phyloP scores from a whole-genome alignment of 2,329 filamentous ascomycete species.

The Tolypocladium inflatum region DNA sequence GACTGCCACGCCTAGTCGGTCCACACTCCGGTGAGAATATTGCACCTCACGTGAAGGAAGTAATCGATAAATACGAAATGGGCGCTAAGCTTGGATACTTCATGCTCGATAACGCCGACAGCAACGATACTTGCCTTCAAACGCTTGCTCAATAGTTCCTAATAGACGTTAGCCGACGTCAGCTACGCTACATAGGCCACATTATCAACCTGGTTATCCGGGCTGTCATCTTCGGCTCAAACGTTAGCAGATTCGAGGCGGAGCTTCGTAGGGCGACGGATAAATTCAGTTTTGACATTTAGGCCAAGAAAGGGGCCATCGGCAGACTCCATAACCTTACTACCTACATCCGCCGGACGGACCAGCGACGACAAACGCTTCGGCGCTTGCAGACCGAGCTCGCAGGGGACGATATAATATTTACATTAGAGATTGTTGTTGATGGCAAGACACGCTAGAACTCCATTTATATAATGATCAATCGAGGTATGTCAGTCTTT shows the following conservation, averaged over 20 bases:
- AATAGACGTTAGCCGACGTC: no score
- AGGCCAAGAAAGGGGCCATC: background rate
- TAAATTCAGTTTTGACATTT: no score
- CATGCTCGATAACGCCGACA: background rate
- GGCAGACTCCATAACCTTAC: background rate
- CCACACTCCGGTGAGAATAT: background rate
- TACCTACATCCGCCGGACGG: background rate
- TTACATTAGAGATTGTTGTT: no score
- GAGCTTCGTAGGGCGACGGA: no score
- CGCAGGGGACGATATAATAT: no score
- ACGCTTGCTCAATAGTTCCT: background rate
- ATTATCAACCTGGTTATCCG: background rate
- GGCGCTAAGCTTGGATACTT: background rate
- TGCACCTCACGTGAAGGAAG: background rate
- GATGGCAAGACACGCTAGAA: background rate
- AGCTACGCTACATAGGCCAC: background rate
- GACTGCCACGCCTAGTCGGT: background rate
- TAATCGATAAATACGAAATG: constrained; percentile 1
- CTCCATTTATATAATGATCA: background rate
- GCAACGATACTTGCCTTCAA: background rate
- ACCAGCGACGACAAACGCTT: background rate
- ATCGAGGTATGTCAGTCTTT: background rate
- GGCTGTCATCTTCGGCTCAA: no score
- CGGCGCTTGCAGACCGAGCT: no score
- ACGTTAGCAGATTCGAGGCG: no score